Evolutionary conservation across 2,329 filamentous ascomycete genomes (phyloP).

Genomic region (Colletotrichum theobromicola): DNA sequence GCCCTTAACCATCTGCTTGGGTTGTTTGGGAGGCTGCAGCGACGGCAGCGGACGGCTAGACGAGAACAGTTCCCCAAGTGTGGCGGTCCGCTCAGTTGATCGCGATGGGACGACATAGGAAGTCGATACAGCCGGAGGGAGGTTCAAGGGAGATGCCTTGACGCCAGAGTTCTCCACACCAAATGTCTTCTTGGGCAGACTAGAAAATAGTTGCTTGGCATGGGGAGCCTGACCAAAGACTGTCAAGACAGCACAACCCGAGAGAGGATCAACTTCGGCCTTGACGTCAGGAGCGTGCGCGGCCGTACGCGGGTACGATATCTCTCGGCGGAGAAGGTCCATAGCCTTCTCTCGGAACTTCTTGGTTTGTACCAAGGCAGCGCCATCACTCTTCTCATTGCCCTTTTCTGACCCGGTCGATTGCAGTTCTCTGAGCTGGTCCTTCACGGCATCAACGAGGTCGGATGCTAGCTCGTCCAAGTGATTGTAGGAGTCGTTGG

Average conservation of each 20-base stretch:
- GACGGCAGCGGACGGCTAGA: conserved; percentile 68
- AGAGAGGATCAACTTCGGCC: conserved; percentile 43
- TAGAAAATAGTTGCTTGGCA: conserved; percentile 84
- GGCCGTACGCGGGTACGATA: conserved; percentile 51
- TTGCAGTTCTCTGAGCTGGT: conserved; percentile 53
- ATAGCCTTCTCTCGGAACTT: conserved; percentile 68
- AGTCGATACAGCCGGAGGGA: conserved; percentile 77
- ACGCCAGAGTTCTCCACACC: conserved; percentile 52
- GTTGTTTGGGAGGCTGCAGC: conserved; percentile 73
- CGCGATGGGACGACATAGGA: conserved; percentile 62
- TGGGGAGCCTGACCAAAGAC: conserved; percentile 77
- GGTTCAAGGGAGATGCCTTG: conserved; percentile 18
- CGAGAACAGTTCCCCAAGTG: conserved; percentile 77
- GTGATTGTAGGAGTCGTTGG: conserved; percentile 57
- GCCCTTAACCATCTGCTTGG: conserved; percentile 72
- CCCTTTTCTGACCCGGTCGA: conserved; percentile 31
- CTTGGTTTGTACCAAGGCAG: conserved; percentile 45
- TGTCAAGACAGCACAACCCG: conserved; percentile 67
- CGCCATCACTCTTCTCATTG: conserved; percentile 36
- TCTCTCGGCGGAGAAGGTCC: conserved; percentile 66
- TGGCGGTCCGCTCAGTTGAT: conserved; percentile 57
- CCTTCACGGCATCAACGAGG: conserved; percentile 52
- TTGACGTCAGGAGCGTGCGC: conserved; percentile 36
- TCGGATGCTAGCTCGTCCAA: conserved; percentile 71
- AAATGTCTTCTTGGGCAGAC: conserved; percentile 67